A percentile compares a stretch with the other conserved stretches of the same genome.
phyloP scores from a whole-genome alignment of 306 rosid species.

The Cucurbita moschata region DNA sequence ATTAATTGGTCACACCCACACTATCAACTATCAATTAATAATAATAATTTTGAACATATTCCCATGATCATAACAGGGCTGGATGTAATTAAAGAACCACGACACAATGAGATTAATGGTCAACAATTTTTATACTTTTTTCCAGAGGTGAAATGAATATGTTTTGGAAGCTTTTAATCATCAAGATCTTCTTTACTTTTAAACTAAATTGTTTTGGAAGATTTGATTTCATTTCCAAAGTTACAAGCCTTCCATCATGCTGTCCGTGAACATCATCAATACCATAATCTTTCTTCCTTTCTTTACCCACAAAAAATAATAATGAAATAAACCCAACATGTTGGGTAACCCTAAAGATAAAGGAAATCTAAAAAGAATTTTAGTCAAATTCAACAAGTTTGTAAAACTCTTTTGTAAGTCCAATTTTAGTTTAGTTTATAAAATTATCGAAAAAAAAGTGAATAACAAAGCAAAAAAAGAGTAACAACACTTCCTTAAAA shows the following conservation, averaged over 20 bases:
- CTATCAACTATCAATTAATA: not conserved
- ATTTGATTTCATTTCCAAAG: not conserved
- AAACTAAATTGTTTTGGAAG: too few species aligned
- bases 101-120: not conserved
- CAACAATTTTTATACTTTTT: not conserved
- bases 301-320: not conserved
- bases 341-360: not conserved
- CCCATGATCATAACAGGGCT: too few species aligned
- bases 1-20: not conserved
- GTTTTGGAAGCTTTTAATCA: constrained; percentile 1
- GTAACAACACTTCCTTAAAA: too few species aligned
- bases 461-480: too few species aligned
- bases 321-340: not conserved
- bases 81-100: not conserved
- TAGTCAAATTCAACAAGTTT: too few species aligned
- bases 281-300: not conserved
- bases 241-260: not conserved
- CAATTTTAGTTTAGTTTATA: too few species aligned
- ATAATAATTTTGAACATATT: too few species aligned
- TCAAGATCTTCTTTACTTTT: not conserved
- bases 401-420: too few species aligned
- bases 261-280: not conserved
- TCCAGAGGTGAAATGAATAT: not conserved
- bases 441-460: too few species aligned
- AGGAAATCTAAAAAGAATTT: too few species aligned